Conservation (phyloP, 1,139 yeast species). For the Candida labiduridarum region DNA sequence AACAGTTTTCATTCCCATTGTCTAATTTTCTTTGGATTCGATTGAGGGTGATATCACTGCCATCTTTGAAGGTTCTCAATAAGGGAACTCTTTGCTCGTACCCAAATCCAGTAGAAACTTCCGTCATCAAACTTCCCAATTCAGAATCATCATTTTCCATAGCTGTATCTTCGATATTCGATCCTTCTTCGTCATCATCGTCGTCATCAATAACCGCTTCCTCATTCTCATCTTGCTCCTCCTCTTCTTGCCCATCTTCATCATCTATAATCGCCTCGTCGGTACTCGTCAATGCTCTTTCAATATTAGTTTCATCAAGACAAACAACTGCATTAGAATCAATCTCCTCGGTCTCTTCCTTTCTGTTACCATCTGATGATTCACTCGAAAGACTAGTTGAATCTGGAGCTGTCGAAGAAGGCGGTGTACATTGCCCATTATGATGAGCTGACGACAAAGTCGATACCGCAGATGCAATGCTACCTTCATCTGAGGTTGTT, state of each 20-base stretch:
- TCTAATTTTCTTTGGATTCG: not conserved
- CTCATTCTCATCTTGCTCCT: not conserved
- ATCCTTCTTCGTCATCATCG: conserved; percentile 4
- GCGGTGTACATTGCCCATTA: conserved; percentile 6
- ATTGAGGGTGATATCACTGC: conserved; percentile 18
- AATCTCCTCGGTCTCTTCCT: not conserved
- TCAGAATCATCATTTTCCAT: conserved; percentile 13
- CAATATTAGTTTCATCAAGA: conserved; percentile 7
- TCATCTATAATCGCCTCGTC: not conserved
- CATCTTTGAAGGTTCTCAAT: conserved; percentile 23
- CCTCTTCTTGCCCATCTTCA: not conserved
- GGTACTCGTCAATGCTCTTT: not conserved
- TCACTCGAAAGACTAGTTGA: conserved; percentile 7
- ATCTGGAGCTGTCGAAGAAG: conserved; percentile 11
- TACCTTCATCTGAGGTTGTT: conserved; percentile 7
- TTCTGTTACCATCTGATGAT: not conserved
- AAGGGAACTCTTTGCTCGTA: conserved; percentile 38
- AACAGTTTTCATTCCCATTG: not conserved
- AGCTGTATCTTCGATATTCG: not conserved
- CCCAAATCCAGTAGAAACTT: conserved; percentile 18
- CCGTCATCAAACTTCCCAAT: conserved; percentile 20
- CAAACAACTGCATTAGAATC: conserved; percentile 5
- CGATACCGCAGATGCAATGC: conserved; percentile 4
- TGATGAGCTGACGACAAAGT: conserved; percentile 1
- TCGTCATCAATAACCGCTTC: conserved; percentile 2